These are phyloP conservation scores for Borovskyia barvae DNA, from an alignment of 208 protist genomes.

Conservation along the genomic window DNA sequence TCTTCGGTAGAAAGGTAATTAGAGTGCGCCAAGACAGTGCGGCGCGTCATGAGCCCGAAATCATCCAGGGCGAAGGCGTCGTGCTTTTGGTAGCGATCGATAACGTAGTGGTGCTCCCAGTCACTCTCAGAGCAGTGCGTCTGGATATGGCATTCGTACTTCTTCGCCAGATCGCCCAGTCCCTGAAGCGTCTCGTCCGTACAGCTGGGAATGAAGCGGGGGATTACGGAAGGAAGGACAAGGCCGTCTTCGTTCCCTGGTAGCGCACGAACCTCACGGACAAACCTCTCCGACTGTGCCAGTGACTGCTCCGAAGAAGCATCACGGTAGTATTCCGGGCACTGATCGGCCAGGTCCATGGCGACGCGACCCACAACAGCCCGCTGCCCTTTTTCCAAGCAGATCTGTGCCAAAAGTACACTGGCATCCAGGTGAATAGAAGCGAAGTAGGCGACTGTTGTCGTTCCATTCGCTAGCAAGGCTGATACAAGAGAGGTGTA, in stretches of 20 bases:
- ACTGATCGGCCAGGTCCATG: constrained; percentile 86
- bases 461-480: constrained; percentile 87
- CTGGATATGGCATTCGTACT: constrained; percentile 76
- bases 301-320: constrained; percentile 59
- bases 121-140: constrained; percentile 80
- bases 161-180: constrained; percentile 66
- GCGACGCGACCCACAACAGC: constrained; percentile 90
- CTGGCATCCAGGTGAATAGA: constrained; percentile 86
- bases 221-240: constrained; percentile 86
- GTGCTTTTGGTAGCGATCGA: constrained; percentile 76
- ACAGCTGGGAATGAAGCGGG: constrained; percentile 94
- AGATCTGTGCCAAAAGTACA: constrained; percentile 73
- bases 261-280: constrained; percentile 47
- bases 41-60: constrained; percentile 77
- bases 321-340: constrained; percentile 91
- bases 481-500: constrained; percentile 75
- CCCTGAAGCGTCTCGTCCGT: constrained; percentile 71
- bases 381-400: constrained; percentile 80
- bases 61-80: constrained; percentile 87
- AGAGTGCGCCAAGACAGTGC: constrained; percentile 87
- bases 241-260: constrained; percentile 46
- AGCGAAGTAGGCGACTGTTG: constrained; percentile 90
- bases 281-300: constrained; percentile 59
- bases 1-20: constrained; percentile 88
- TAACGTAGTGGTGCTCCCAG: constrained; percentile 91